These are phyloP conservation scores for Suhomyces wounanorum DNA, from an alignment of 1,139 yeast genomes.

Conservation along the genomic window DNA sequence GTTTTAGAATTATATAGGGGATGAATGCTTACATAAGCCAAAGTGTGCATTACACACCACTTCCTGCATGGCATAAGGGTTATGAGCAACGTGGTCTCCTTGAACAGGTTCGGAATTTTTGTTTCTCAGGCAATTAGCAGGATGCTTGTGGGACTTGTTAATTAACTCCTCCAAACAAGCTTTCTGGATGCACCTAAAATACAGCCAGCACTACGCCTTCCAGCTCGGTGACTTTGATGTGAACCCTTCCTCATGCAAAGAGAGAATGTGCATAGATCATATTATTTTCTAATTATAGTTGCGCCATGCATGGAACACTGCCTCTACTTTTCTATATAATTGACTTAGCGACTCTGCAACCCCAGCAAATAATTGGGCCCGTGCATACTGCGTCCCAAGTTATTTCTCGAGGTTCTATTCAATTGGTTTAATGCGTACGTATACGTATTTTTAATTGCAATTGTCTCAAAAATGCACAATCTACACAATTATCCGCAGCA, in stretches of 20 bases:
- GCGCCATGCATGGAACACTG: constrained; percentile 2
- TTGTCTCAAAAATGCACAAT: background rate
- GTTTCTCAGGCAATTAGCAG: background rate
- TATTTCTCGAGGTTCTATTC: background rate
- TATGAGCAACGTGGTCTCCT: background rate
- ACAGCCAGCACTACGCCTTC: background rate
- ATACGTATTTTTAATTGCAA: too few relatives aligned
- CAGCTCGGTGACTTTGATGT: background rate
- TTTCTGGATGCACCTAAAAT: background rate
- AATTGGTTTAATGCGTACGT: too few relatives aligned
- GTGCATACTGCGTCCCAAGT: background rate
- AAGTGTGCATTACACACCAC: too few relatives aligned
- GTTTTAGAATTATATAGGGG: background rate
- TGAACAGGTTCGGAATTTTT: background rate
- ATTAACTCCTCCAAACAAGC: background rate
- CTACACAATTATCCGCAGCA: background rate
- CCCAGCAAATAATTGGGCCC: background rate
- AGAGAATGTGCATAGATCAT: background rate
- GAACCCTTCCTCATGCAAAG: background rate
- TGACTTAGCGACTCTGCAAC: background rate
- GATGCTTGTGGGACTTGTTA: background rate
- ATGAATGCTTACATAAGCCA: background rate
- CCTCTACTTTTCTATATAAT: background rate
- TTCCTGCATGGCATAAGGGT: background rate
- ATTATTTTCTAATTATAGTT: background rate